phyloP scores from a whole-genome alignment of 495 filamentous ascomycete genomes.

The Talaromyces borbonicus region DNA sequence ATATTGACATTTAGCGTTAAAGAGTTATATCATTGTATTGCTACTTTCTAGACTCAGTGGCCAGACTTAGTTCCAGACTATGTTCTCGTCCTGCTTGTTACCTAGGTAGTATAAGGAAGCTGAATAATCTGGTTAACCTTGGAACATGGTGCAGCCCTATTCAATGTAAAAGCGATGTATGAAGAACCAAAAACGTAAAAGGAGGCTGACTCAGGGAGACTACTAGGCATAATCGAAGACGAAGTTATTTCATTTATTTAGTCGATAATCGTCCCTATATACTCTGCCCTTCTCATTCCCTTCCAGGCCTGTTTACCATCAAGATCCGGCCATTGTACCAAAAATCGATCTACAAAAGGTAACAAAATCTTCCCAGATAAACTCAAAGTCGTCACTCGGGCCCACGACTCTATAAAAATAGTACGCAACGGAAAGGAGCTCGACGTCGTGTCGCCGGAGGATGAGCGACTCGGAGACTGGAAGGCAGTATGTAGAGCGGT shows the following conservation, averaged over 20 bases:
- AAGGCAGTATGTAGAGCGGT: slow-evolving; percentile 11
- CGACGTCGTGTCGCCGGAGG: no score
- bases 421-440: slow-evolving; percentile 47
- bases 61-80: no score
- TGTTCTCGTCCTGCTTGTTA: no score
- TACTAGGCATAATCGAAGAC: no score
- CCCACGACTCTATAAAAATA: slow-evolving; percentile 89
- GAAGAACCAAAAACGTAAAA: neutral
- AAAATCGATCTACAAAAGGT: slow-evolving; percentile 53
- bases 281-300: slow-evolving; percentile 33
- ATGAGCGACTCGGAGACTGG: neutral
- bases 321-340: slow-evolving; percentile 65
- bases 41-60: no score
- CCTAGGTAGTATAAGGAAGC: no score
- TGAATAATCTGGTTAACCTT: no score
- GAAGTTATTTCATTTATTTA: slow-evolving; percentile 14
- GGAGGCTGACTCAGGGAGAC: neutral
- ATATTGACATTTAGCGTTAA: no score
- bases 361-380: slow-evolving; percentile 67
- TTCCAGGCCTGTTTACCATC: slow-evolving; percentile 34
- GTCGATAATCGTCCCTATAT: slow-evolving; percentile 36
- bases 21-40: no score
- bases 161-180: no score
- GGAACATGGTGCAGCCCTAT: no score
- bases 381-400: slow-evolving; percentile 68